Evolutionary conservation across 495 filamentous ascomycete genomes (phyloP).

Genomic region (Xanthoparmelia taractica): DNA sequence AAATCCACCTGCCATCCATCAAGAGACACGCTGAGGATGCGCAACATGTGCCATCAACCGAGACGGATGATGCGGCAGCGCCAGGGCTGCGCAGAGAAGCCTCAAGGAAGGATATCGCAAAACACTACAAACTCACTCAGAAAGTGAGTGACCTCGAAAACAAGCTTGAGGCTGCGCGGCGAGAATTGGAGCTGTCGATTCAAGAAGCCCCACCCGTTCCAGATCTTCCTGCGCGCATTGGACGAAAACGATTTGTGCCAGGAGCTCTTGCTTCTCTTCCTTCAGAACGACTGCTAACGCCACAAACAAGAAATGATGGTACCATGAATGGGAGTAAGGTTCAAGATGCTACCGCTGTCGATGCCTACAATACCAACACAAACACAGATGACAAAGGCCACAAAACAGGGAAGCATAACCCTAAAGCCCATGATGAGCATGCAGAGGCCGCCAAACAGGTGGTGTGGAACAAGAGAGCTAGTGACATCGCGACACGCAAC

Average conservation of each 20-base stretch:
- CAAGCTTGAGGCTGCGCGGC: conserved; percentile 51
- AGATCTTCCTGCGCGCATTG: conserved; percentile 30
- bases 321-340: neutral
- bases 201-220: conserved; percentile 36
- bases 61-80: conserved; percentile 14
- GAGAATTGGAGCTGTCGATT: conserved; percentile 47
- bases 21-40: conserved; percentile 24
- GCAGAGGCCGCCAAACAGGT: neutral
- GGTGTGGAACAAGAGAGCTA: neutral
- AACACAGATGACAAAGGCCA: conserved; percentile 1
- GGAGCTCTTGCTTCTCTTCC: conserved; percentile 52
- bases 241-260: conserved; percentile 46
- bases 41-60: conserved; percentile 14
- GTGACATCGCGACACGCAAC: neutral
- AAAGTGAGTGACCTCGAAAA: conserved; percentile 58
- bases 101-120: conserved; percentile 53
- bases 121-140: conserved; percentile 55
- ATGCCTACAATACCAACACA: neutral
- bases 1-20: conserved; percentile 32
- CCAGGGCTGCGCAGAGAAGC: conserved; percentile 40
- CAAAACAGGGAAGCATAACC: neutral
- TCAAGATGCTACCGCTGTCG: neutral
- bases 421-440: neutral
- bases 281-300: conserved; percentile 40
- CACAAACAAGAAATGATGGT: neutral